Conservation (phyloP, 352 stramenopile species). For the Globisporangium viniferum region DNA sequence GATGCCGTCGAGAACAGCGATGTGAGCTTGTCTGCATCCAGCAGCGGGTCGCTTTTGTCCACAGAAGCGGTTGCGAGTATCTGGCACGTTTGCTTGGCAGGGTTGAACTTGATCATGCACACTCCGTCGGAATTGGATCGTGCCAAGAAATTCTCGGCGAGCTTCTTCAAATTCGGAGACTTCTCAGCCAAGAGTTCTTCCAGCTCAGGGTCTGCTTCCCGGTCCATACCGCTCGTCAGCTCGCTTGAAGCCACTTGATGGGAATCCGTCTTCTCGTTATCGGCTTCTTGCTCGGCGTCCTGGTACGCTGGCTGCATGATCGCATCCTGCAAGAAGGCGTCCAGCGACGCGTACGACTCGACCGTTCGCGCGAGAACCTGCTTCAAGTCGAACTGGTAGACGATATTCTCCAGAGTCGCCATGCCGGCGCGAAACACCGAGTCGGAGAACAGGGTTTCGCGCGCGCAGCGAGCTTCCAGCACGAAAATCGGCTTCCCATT, state of each 20-base stretch:
- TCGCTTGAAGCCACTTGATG: not conserved
- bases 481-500: slow-evolving; percentile 49
- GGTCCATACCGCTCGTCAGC: slow-evolving; percentile 16
- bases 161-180: slow-evolving; percentile 30
- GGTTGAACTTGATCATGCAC: slow-evolving; percentile 46
- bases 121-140: slow-evolving; percentile 32
- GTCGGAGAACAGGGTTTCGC: slow-evolving; percentile 41
- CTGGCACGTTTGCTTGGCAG: slow-evolving; percentile 35
- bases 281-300: slow-evolving; percentile 1
- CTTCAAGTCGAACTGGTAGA: slow-evolving; percentile 61
- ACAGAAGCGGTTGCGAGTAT: slow-evolving; percentile 24
- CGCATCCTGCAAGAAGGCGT: slow-evolving; percentile 35
- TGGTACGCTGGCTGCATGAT: slow-evolving; percentile 9
- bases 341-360: slow-evolving; percentile 28
- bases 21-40: slow-evolving; percentile 10
- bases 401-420: slow-evolving; percentile 61
- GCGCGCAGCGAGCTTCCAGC: slow-evolving; percentile 49
- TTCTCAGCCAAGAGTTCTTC: slow-evolving; percentile 30
- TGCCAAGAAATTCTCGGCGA: slow-evolving; percentile 26
- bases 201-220: slow-evolving; percentile 24
- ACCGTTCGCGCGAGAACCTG: slow-evolving; percentile 31
- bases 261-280: slow-evolving; percentile 6
- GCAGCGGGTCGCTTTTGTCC: not conserved
- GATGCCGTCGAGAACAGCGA: slow-evolving; percentile 13
- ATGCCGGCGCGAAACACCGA: slow-evolving; percentile 51